These are phyloP conservation scores for Ascobolus immersus DNA, from an alignment of 495 filamentous ascomycete genomes.

Conservation along the genomic window DNA sequence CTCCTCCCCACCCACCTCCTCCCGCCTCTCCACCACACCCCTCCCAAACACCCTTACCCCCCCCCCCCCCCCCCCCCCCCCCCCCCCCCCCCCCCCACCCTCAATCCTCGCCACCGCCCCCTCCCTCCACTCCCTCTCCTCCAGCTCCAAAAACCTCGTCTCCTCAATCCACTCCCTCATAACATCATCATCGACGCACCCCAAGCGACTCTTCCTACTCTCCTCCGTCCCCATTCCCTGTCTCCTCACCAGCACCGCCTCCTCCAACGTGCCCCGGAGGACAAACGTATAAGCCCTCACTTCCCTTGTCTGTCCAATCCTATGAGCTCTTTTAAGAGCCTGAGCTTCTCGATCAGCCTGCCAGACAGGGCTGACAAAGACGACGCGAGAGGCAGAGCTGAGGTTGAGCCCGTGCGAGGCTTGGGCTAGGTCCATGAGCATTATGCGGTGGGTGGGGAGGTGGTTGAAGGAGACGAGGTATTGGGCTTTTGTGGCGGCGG, in stretches of 20 bases:
- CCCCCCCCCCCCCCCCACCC: no score
- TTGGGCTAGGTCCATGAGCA: conserved; percentile 73
- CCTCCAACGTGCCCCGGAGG: conserved; percentile 57
- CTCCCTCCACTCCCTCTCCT: no score
- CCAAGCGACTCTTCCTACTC: no score
- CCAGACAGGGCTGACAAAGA: conserved; percentile 74
- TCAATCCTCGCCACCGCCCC: no score
- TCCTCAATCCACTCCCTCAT: no score
- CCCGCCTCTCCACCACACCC: no score
- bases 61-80: no score
- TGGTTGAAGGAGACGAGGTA: conserved; percentile 60
- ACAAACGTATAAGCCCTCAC: conserved; percentile 77
- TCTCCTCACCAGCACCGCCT: conserved; percentile 49
- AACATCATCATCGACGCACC: no score
- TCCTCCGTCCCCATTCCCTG: no score
- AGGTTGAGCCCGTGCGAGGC: conserved; percentile 75
- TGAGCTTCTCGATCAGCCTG: conserved; percentile 70
- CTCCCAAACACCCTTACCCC: no score
- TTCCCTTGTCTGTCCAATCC: conserved; percentile 58
- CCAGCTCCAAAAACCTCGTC: no score
- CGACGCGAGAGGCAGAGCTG: conserved; percentile 57
- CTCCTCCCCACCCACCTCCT: no score
- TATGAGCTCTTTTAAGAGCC: conserved; percentile 70
- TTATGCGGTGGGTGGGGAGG: conserved; percentile 34
- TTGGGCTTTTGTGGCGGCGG: conserved; percentile 30